These are phyloP conservation scores for Pseudogymnoascus sp. DNA, from an alignment of 2,329 filamentous ascomycete species.

Conservation along the genomic window DNA sequence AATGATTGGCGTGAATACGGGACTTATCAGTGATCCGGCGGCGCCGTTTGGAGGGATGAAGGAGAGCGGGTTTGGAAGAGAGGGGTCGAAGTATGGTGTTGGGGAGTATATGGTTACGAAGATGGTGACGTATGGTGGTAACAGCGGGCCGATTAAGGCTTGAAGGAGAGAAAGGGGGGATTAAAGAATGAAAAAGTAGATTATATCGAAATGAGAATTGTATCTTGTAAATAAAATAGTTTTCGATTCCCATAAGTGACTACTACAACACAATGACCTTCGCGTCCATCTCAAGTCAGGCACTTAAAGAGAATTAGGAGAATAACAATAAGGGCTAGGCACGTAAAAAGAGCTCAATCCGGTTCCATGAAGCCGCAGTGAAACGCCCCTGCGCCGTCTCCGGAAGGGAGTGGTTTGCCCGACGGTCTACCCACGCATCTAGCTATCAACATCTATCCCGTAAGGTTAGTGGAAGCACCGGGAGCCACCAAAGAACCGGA, in stretches of 20 bases:
- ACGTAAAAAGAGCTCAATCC: too few relatives aligned
- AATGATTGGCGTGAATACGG: constrained; percentile 82
- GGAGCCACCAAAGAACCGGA: too few relatives aligned
- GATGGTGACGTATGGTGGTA: constrained; percentile 33
- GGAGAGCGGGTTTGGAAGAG: constrained; percentile 48
- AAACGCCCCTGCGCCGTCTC: too few relatives aligned
- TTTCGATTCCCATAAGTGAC: neutral
- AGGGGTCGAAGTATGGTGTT: constrained; percentile 47
- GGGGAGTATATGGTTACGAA: constrained; percentile 48
- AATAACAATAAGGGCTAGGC: too few relatives aligned
- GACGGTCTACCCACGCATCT: too few relatives aligned
- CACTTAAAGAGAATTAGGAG: too few relatives aligned
- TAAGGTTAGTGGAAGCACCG: too few relatives aligned
- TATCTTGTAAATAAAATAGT: neutral
- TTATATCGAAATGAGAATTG: neutral
- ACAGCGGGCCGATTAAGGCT: neutral
- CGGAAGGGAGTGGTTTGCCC: too few relatives aligned
- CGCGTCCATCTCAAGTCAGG: too few relatives aligned
- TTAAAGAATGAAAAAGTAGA: neutral
- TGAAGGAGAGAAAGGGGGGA: neutral
- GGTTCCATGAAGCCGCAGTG: too few relatives aligned
- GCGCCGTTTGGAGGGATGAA: constrained; percentile 52
- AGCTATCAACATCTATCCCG: too few relatives aligned
- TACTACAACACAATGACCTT: neutral
- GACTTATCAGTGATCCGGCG: constrained; percentile 48